These are phyloP conservation scores for Penicillium fimorum DNA, from an alignment of 495 filamentous ascomycete genomes.

Conservation along the genomic window DNA sequence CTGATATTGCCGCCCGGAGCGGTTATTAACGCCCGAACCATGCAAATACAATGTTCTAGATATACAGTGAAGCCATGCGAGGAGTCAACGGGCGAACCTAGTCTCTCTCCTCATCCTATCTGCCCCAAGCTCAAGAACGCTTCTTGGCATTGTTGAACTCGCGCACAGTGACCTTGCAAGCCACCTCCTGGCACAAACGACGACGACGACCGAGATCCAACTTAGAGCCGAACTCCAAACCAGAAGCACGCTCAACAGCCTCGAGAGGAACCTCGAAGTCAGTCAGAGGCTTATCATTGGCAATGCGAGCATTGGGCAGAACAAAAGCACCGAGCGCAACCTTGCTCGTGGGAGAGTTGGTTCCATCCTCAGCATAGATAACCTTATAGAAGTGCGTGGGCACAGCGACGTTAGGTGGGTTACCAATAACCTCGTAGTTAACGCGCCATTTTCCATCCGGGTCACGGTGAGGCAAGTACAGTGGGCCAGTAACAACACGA, in stretches of 20 bases:
- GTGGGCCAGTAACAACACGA: slow-evolving; percentile 85
- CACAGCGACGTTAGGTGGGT: slow-evolving; percentile 90
- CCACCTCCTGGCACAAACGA: slow-evolving; percentile 80
- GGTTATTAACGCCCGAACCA: slow-evolving; percentile 26
- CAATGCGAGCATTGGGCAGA: slow-evolving; percentile 86
- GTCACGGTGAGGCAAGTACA: slow-evolving; percentile 84
- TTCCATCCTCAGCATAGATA: slow-evolving; percentile 87
- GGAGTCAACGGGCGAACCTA: too few species aligned
- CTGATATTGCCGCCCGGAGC: slow-evolving; percentile 14
- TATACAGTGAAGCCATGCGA: slow-evolving; percentile 21
- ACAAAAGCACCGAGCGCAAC: slow-evolving; percentile 95
- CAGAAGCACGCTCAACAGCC: slow-evolving; percentile 85
- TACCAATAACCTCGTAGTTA: slow-evolving; percentile 93
- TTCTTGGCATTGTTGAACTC: slow-evolving; percentile 60
- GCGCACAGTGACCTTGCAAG: slow-evolving; percentile 74
- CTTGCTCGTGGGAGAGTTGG: slow-evolving; percentile 54
- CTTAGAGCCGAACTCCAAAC: slow-evolving; percentile 83
- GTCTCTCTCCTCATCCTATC: not conserved
- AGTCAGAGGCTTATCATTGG: slow-evolving; percentile 75
- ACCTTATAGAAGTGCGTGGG: slow-evolving; percentile 99
- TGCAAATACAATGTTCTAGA: slow-evolving; percentile 26
- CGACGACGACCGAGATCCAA: slow-evolving; percentile 70
- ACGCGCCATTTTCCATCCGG: slow-evolving; percentile 93
- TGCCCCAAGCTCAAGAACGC: slow-evolving; percentile 9
- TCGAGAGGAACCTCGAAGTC: slow-evolving; percentile 96